A percentile compares a stretch with the other conserved stretches of the same genome.
Conservation (phyloP, 2,329 filamentous ascomycete species). For the Cytospora piceicola region DNA sequence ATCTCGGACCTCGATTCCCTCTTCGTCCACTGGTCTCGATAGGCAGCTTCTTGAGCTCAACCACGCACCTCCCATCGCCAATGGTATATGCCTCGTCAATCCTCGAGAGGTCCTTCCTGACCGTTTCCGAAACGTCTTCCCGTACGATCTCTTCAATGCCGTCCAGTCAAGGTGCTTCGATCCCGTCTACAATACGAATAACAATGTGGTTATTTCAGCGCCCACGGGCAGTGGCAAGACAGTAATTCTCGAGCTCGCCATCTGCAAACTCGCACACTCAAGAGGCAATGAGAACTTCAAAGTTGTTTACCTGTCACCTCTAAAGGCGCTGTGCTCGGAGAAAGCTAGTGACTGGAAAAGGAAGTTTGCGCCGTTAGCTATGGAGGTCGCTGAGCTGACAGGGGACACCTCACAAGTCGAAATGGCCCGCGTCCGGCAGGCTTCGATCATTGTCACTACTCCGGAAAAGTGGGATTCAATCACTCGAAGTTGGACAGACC, state of each 20-base stretch:
- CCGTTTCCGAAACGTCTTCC: constrained; percentile 69
- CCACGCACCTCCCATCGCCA: constrained; percentile 42
- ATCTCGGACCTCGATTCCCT: background rate
- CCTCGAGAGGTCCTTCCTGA: constrained; percentile 65
- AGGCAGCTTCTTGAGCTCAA: constrained; percentile 6
- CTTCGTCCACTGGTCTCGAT: background rate
- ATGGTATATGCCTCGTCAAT: constrained; percentile 46
- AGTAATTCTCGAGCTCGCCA: constrained; percentile 77
- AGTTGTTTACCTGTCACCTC: constrained; percentile 83
- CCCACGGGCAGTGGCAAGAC: constrained; percentile 89
- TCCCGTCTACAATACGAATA: constrained; percentile 65
- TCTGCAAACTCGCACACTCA: constrained; percentile 69
- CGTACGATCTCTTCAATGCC: constrained; percentile 77
- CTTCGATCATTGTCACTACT: constrained; percentile 83
- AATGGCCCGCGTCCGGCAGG: constrained; percentile 69
- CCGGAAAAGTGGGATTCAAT: constrained; percentile 93
- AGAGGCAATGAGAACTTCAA: constrained; percentile 68
- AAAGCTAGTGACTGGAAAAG: constrained; percentile 75
- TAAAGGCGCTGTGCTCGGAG: constrained; percentile 81
- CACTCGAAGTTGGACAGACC: constrained; percentile 84
- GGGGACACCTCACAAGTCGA: constrained; percentile 75
- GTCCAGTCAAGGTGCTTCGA: constrained; percentile 81
- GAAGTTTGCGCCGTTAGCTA: constrained; percentile 70
- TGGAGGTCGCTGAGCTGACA: constrained; percentile 77
- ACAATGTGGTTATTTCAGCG: constrained; percentile 80